These are phyloP conservation scores for Septoria linicola DNA, from an alignment of 2,329 filamentous ascomycete genomes.

Conservation along the genomic window DNA sequence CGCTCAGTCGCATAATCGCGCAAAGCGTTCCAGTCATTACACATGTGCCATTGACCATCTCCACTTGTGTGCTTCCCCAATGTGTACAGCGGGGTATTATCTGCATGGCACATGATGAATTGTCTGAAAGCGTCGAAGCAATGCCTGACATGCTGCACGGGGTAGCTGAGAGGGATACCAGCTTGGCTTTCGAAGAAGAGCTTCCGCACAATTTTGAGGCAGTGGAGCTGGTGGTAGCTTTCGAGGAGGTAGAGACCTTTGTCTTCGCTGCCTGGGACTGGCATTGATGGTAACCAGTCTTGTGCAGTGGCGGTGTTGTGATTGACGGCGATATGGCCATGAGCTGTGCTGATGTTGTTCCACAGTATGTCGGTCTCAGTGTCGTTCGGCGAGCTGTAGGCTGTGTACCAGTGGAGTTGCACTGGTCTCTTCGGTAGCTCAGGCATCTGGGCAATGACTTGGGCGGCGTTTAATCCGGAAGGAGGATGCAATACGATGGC, in stretches of 20 bases:
- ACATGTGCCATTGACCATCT: slow-evolving; percentile 20
- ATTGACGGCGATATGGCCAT: slow-evolving; percentile 20
- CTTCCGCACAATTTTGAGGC: slow-evolving; percentile 19
- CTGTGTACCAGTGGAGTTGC: slow-evolving; percentile 19
- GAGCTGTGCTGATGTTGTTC: slow-evolving; percentile 18
- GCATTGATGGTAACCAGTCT: slow-evolving; percentile 17
- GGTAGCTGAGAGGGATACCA: slow-evolving; percentile 10
- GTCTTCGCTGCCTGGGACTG: slow-evolving; percentile 8
- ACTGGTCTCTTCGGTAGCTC: slow-evolving; percentile 7
- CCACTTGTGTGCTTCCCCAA: slow-evolving; percentile 18
- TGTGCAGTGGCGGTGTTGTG: slow-evolving; percentile 7
- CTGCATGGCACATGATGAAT: slow-evolving; percentile 22
- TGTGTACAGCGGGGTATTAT: slow-evolving; percentile 19
- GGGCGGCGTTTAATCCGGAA: background rate
- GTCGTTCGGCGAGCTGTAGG: slow-evolving; percentile 18
- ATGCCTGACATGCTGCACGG: slow-evolving; percentile 20
- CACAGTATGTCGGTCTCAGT: slow-evolving; percentile 16
- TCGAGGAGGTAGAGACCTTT: slow-evolving; percentile 22
- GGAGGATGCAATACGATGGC: background rate
- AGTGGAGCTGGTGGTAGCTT: slow-evolving; percentile 23
- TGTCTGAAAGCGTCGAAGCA: slow-evolving; percentile 25
- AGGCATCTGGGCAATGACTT: background rate
- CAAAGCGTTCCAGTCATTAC: slow-evolving; percentile 21
- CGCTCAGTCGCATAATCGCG: slow-evolving; percentile 22
- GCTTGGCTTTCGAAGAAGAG: slow-evolving; percentile 13